These are phyloP conservation scores for Pelargonium fulgidum DNA, from an alignment of 441 rosid species.

Conservation along the genomic window DNA sequence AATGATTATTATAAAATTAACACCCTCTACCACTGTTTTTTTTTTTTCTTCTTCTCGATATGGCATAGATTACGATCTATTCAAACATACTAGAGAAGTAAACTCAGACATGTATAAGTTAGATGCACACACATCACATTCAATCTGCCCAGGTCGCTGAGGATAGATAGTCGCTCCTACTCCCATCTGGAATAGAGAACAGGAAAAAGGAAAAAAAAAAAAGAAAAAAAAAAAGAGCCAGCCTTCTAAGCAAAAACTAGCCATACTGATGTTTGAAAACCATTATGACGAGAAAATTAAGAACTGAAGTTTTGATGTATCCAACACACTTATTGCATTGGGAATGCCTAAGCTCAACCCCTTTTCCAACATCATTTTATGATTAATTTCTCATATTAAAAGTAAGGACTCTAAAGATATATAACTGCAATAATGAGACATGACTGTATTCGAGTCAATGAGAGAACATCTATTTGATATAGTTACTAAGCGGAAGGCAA, in stretches of 20 bases:
- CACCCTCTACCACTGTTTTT: no score
- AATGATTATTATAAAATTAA: no score
- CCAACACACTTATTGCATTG: not conserved
- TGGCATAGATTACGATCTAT: not conserved
- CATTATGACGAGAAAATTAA: not conserved
- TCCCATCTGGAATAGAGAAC: conserved; percentile 46
- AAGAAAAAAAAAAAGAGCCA: not conserved
- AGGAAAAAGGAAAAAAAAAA: not conserved
- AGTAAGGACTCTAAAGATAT: not conserved
- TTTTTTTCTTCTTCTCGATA: not conserved
- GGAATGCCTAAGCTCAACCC: not conserved
- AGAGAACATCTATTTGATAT: not conserved
- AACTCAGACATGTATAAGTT: not conserved
- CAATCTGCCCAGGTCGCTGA: conserved; percentile 80
- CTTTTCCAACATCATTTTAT: not conserved
- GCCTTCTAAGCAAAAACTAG: not conserved
- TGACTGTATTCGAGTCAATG: not conserved
- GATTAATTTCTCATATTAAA: not conserved
- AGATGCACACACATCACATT: conserved; percentile 77
- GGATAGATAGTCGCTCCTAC: conserved; percentile 48
- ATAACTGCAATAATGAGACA: not conserved
- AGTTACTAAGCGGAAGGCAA: not conserved
- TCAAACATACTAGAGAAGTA: not conserved
- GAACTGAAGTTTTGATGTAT: no score
- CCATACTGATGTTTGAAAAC: not conserved